Evolutionary conservation across 345 rosid genomes (phyloP).

Genomic region (Salix arbutifolia): DNA sequence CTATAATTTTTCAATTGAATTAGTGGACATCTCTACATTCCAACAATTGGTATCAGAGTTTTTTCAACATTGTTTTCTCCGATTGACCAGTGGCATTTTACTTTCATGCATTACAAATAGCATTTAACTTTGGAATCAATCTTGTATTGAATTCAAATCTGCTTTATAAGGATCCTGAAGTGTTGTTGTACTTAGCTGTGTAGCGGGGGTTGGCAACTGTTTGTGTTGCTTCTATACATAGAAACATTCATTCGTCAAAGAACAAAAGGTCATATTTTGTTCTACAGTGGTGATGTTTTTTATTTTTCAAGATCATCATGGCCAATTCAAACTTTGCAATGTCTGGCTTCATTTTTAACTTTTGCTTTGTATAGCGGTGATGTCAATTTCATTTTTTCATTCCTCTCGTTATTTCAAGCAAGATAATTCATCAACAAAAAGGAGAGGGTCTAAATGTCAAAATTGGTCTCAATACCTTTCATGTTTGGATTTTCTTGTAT

Average conservation of each 20-base stretch:
- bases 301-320: neutral
- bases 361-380: no score
- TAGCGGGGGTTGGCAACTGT: no score
- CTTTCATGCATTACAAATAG: neutral
- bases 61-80: no score
- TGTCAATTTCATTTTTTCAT: neutral
- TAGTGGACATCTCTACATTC: no score
- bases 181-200: neutral
- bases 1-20: no score
- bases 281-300: neutral
- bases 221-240: no score
- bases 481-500: no score
- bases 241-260: no score
- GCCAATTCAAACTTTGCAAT: constrained; percentile 5
- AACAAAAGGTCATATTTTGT: no score
- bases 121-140: neutral
- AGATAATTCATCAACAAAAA: constrained; percentile 3
- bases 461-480: no score
- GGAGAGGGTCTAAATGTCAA: neutral
- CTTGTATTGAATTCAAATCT: neutral
- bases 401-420: neutral
- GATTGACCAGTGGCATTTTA: neutral
- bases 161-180: neutral
- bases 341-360: no score
- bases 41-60: no score